A percentile compares a stretch with the other conserved stretches of the same genome.
Conservation (phyloP, 2,329 filamentous ascomycete genomes). For the Colletotrichum somersetense region DNA sequence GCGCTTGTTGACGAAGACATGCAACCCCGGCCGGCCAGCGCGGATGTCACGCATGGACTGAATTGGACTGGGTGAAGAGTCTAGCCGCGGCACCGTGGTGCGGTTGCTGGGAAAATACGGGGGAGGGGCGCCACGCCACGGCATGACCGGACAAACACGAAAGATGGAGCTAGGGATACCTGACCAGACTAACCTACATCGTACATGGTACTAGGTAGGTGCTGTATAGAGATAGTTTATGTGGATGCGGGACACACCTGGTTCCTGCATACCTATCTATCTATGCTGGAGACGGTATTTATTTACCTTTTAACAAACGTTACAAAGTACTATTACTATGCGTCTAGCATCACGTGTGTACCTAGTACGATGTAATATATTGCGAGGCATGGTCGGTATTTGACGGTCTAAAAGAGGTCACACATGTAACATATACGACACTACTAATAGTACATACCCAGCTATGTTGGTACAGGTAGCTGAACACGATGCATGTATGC, state of each 20-base stretch:
- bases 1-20: not conserved
- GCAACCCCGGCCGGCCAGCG: not conserved
- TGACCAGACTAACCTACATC: not conserved
- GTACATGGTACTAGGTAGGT: too few species aligned
- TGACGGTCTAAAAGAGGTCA: too few species aligned
- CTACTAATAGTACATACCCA: too few species aligned
- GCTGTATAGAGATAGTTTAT: not conserved
- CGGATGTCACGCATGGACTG: too few species aligned
- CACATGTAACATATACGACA: too few species aligned
- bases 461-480: too few species aligned
- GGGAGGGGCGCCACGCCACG: slow-evolving; percentile 2
- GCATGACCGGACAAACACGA: slow-evolving; percentile 5
- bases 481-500: not conserved
- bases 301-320: too few species aligned
- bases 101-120: slow-evolving; percentile 31
- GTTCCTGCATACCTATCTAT: slow-evolving; percentile 19
- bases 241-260: slow-evolving; percentile 26
- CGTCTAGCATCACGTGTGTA: too few species aligned
- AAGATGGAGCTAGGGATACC: slow-evolving; percentile 18
- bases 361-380: too few species aligned
- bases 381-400: too few species aligned
- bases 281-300: not conserved
- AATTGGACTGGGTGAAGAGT: not conserved
- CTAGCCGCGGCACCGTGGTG: slow-evolving; percentile 6
- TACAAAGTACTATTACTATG: too few species aligned